Conservation (phyloP, 2,329 filamentous ascomycete genomes). For the Cadophora sp. region DNA sequence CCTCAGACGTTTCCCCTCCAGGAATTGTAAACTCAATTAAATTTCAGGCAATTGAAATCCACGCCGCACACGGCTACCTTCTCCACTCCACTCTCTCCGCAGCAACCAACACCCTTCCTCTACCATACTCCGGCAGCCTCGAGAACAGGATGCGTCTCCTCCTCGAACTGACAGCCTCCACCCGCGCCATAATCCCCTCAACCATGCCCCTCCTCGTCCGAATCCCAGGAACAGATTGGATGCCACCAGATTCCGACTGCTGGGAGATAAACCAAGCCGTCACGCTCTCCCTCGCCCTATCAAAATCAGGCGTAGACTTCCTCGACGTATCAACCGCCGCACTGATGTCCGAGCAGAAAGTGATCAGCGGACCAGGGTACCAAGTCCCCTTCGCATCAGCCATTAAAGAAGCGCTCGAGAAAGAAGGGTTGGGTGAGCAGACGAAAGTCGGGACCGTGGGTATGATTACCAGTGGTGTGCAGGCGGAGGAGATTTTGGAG, state of each 20-base stretch:
- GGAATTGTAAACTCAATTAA: not conserved
- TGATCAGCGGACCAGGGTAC: conserved; percentile 67
- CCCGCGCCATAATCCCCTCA: conserved; percentile 66
- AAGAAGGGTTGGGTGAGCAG: conserved; percentile 61
- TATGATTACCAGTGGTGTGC: conserved; percentile 52
- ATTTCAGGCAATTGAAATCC: conserved; percentile 67
- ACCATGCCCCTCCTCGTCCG: conserved; percentile 74
- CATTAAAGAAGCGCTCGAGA: conserved; percentile 64
- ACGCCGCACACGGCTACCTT: conserved; percentile 80
- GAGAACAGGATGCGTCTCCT: conserved; percentile 73
- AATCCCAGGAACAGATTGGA: conserved; percentile 77
- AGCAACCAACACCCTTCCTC: conserved; percentile 70
- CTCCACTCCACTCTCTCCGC: conserved; percentile 73
- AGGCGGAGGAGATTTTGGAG: conserved; percentile 55
- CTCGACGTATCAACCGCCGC: conserved; percentile 76
- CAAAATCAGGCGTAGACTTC: conserved; percentile 71
- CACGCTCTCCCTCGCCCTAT: conserved; percentile 66
- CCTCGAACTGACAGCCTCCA: conserved; percentile 69
- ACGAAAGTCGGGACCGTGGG: conserved; percentile 56
- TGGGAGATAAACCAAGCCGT: conserved; percentile 73
- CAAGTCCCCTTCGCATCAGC: conserved; percentile 74
- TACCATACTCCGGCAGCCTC: conserved; percentile 69
- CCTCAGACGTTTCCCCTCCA: conserved; percentile 17
- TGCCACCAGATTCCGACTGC: conserved; percentile 62
- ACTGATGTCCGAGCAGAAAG: conserved; percentile 59